These are phyloP conservation scores for Lactarius deliciosus DNA, from an alignment of 768 basidiomycete species.

Conservation along the genomic window DNA sequence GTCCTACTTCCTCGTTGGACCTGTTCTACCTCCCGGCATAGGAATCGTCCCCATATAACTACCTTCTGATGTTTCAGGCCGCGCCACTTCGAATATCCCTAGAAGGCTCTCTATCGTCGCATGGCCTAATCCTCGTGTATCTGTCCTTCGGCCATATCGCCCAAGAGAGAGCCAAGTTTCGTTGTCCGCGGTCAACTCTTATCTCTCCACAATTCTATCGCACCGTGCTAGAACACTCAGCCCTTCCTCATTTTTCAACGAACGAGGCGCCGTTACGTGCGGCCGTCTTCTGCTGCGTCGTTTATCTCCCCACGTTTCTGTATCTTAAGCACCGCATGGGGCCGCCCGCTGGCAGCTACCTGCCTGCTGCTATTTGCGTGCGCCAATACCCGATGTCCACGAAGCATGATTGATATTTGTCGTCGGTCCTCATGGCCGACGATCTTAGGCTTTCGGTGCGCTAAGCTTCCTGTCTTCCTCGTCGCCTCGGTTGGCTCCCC, in stretches of 20 bases:
- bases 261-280: neutral
- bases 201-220: neutral
- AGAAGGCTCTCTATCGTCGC: neutral
- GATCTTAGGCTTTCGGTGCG: neutral
- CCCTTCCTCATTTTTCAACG: neutral
- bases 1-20: neutral
- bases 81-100: neutral
- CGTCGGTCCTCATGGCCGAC: neutral
- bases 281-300: neutral
- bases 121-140: neutral
- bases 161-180: neutral
- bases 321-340: neutral
- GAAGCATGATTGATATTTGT: neutral
- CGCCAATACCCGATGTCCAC: slow-evolving; percentile 6
- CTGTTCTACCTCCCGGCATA: neutral
- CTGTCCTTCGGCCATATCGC: neutral
- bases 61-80: neutral
- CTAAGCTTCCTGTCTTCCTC: slow-evolving; percentile 1
- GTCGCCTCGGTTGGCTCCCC: neutral
- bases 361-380: neutral
- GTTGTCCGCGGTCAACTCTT: neutral
- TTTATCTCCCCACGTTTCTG: neutral
- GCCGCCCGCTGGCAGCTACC: slow-evolving; percentile 13
- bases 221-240: neutral
- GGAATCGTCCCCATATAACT: neutral